phyloP scores from a whole-genome alignment of 2,329 filamentous ascomycete genomes.

The Neurospora sp. region DNA sequence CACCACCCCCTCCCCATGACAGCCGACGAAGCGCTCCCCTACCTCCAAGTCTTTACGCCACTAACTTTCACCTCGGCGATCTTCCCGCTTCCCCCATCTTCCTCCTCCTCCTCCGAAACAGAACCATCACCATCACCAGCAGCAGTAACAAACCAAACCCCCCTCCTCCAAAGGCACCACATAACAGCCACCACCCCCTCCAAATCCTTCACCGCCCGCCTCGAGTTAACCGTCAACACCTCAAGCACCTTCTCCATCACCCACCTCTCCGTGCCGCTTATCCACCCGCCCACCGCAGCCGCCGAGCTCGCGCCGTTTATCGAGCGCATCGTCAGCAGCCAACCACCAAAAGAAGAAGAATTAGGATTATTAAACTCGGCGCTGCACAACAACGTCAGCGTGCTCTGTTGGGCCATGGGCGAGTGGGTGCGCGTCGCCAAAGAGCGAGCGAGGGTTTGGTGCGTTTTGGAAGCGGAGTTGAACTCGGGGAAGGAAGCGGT shows the following conservation, averaged over 20 bases:
- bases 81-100: conserved; percentile 29
- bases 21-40: conserved; percentile 56
- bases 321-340: conserved; percentile 25
- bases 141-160: conserved; percentile 7
- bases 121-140: neutral
- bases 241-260: conserved; percentile 36
- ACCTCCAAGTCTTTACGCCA: conserved; percentile 61
- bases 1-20: conserved; percentile 57
- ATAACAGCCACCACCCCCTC: conserved; percentile 43
- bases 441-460: conserved; percentile 55
- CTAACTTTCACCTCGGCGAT: conserved; percentile 51
- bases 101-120: neutral
- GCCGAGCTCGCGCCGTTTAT: conserved; percentile 48
- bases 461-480: conserved; percentile 32
- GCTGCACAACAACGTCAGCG: conserved; percentile 46
- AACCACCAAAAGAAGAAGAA: neutral
- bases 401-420: conserved; percentile 57
- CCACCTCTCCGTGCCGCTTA: conserved; percentile 40
- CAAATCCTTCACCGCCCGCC: conserved; percentile 46
- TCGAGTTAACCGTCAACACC: conserved; percentile 52
- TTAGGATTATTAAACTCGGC: conserved; percentile 9
- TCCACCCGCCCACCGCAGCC: conserved; percentile 46
- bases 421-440: conserved; percentile 56
- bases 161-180: conserved; percentile 42
- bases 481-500: conserved; percentile 31